Base-by-base conservation (phyloP, 495 filamentous ascomycete species). In the Cairneyella variabilis region DNA sequence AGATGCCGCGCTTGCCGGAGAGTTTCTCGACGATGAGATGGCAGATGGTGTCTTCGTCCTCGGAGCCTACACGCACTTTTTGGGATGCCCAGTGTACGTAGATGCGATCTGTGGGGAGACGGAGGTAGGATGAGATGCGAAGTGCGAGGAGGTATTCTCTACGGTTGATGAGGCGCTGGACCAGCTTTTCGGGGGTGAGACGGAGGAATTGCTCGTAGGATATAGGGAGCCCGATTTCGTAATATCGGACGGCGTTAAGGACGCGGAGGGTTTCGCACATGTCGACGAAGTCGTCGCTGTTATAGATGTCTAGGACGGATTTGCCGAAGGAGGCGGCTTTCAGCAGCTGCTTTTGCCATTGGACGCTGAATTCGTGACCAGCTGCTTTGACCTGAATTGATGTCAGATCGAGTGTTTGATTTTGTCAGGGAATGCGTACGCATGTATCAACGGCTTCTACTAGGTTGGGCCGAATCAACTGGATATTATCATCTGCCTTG, bases 291-390 rank as follows among this genome's bases (percentile, higher is more conserved):
- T 97, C 92, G 58, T 98, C 93, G 63, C 89, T 95, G 68, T 88
- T 95, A 70, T 97, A 98, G 25, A 97, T 82, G 59, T 96, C 93
- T 2, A 97, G 78, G 0, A 97, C 92, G 0, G 93, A 97, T 66
- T 98, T 98, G 11, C 93, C 93, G 66, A 96, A 96, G 0, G 90
- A 96, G 0, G 93, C 93, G 3, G 95, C 93, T 66, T 95, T 95
- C 14, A 98, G 76, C 3, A 98, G 74, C 56, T 93, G 86, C 61
- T 97, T 98, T 64, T 98, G 93, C 89, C 91, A 95, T 60, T 91
- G 83, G 2, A 83, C 73, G 57, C 82, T 88, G 64, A 89, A 96
- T 65, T 98, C 95, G 64, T 95, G 82, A 9, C 90, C 95, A 2
- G 93, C 91, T 41, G 93, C 93, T 65, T 84, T 85, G 30, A 95